Percentiles rank a stretch among this genome's conserved stretches.
Conservation (phyloP, 2,329 filamentous ascomycete species). For the Apiospora kogelbergensis region DNA sequence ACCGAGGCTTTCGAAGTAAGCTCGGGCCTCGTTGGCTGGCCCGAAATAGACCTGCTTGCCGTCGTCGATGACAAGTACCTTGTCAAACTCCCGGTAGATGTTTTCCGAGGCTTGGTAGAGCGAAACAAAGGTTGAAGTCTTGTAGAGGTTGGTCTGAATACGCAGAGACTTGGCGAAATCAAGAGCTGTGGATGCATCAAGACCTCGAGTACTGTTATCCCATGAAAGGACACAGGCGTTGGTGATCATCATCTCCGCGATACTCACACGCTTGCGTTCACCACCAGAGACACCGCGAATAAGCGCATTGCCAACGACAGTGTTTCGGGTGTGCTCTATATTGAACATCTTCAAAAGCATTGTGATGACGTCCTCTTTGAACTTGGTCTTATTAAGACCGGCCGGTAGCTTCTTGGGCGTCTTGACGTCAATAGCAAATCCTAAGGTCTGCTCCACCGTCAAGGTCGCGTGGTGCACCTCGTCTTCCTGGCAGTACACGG, state of each 20-base stretch:
- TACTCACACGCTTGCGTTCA: slow-evolving; percentile 77
- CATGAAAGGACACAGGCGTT: slow-evolving; percentile 71
- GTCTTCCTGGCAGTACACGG: slow-evolving; percentile 84
- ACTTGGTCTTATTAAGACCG: slow-evolving; percentile 70
- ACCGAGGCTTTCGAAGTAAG: slow-evolving; percentile 76
- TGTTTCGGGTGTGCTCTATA: slow-evolving; percentile 84
- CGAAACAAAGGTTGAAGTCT: slow-evolving; percentile 81
- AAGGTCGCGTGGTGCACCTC: slow-evolving; percentile 84
- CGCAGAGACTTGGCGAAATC: slow-evolving; percentile 70
- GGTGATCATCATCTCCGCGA: slow-evolving; percentile 80
- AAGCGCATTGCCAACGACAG: slow-evolving; percentile 80
- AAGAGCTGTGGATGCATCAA: slow-evolving; percentile 67
- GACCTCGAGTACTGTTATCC: slow-evolving; percentile 72
- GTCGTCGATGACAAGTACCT: slow-evolving; percentile 77
- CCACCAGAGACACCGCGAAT: slow-evolving; percentile 79
- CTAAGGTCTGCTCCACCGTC: slow-evolving; percentile 83
- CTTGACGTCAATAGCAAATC: slow-evolving; percentile 83
- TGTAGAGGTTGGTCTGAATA: slow-evolving; percentile 80
- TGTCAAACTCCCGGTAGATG: slow-evolving; percentile 79
- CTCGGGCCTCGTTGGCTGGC: slow-evolving; percentile 62
- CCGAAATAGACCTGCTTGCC: slow-evolving; percentile 78
- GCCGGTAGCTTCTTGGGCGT: slow-evolving; percentile 77
- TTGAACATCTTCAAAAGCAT: slow-evolving; percentile 89
- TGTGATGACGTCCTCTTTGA: slow-evolving; percentile 74
- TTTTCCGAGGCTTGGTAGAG: slow-evolving; percentile 84